Base-by-base conservation (phyloP, 306 rosid species). In the Cucurbita ficifolia region DNA sequence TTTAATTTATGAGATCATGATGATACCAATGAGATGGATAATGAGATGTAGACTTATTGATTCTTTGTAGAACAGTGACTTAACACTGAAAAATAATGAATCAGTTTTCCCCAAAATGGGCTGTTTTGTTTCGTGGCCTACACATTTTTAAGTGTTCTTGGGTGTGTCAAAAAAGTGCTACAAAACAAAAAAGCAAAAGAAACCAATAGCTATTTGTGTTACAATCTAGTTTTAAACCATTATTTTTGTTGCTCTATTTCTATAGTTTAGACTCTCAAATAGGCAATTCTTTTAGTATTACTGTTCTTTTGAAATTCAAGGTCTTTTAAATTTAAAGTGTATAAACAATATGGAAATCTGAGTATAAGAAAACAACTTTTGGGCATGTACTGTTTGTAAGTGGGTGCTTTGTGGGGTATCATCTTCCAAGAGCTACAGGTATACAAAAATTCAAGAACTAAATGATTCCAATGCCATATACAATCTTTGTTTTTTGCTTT, bases 11-110 rank as follows among this genome's bases (percentile, higher is more conserved):
- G 40, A 46, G 74, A 9, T n/a, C 4, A 63, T 8, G 51, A n/a
- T 24, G 48, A 10, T 40, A 38, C 19, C 70, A 40, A 40, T 39
- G 45, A 29, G 33, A 13, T 69, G 24, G 19, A 67, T 10, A 42
- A n/a, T 67, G 72, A 10, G 57, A 6, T 3, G 43, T 69, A 48
- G 56, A 69, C 57, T 43, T 24, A 24, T 69, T 69, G 57, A 48
- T 69, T 69, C 73, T 69, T 69, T 48, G 73, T 69, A 69, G 73
- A 69, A 69, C 57, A 69, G 73, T 69, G 73, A 48, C 4, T 22
- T 0, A 46, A 33, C 73, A 69, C 55, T 69, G 56, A 24, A 40
- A 40, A 63, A 46, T 48, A 69, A 69, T 48, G 56, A 24, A 48
- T 69, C 73, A 48, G 24, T 46, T 45, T 46, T 39, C 21, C 42